Conservation (phyloP, 768 basidiomycete species). For the Mycena vitilis region DNA sequence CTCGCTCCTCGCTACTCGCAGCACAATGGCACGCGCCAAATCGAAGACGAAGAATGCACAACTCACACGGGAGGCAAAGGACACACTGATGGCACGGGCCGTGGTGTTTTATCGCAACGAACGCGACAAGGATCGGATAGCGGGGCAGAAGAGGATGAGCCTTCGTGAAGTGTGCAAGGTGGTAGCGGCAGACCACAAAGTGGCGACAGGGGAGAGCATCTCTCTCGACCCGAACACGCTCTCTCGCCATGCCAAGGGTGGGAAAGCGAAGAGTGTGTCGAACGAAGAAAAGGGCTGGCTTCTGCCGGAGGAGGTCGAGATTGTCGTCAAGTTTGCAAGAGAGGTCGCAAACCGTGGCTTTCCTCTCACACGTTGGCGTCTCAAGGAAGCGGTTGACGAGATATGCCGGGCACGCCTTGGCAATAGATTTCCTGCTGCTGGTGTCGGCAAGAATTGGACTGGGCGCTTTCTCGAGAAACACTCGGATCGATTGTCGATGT, state of each 20-base stretch:
- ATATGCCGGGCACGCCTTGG: neutral
- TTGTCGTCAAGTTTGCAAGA: slow-evolving; percentile 43
- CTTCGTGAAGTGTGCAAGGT: slow-evolving; percentile 31
- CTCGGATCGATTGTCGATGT: neutral
- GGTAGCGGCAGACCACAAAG: slow-evolving; percentile 21
- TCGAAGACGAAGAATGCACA: slow-evolving; percentile 33
- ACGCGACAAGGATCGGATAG: neutral
- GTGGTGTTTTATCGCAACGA: slow-evolving; percentile 18
- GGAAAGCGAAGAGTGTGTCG: slow-evolving; percentile 37
- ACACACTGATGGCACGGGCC: slow-evolving; percentile 21
- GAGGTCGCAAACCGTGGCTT: slow-evolving; percentile 48
- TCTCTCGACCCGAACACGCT: slow-evolving; percentile 37
- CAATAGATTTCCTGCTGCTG: neutral
- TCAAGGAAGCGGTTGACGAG: slow-evolving; percentile 46
- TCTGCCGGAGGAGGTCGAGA: slow-evolving; percentile 42
- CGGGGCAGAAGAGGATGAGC: neutral
- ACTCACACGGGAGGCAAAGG: slow-evolving; percentile 11
- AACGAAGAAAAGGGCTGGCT: slow-evolving; percentile 46
- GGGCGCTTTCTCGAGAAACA: neutral
- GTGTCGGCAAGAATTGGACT: slow-evolving; percentile 4
- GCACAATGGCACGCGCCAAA: slow-evolving; percentile 24
- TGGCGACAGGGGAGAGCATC: slow-evolving; percentile 32
- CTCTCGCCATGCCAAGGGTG: slow-evolving; percentile 34
- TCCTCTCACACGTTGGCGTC: slow-evolving; percentile 45
- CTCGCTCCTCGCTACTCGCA: neutral